phyloP scores from a whole-genome alignment of 768 basidiomycete genomes.

The Neoboletus magnificus region DNA sequence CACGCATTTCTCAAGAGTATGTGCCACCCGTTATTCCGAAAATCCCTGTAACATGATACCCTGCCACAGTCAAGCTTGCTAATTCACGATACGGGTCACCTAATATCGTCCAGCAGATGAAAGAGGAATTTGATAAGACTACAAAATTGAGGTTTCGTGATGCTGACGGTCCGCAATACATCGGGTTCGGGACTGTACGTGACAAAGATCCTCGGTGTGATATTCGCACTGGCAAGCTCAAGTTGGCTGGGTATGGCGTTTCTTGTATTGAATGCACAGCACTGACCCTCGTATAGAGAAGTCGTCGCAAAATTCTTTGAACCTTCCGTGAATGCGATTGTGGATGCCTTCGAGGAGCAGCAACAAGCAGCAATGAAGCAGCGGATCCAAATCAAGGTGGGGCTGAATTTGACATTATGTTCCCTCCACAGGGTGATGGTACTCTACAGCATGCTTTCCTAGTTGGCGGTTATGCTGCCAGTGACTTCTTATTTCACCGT shows the following conservation, averaged over 20 bases:
- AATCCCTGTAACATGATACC: background rate
- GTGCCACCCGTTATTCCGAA: background rate
- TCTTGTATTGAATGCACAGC: background rate
- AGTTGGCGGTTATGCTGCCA: conserved; percentile 51
- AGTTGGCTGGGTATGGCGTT: conserved; percentile 34
- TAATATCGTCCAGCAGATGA: conserved; percentile 33
- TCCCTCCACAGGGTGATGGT: background rate
- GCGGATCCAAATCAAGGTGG: conserved; percentile 27
- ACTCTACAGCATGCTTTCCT: conserved; percentile 37
- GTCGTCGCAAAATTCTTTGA: conserved; percentile 41
- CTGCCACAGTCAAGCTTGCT: conserved; percentile 24
- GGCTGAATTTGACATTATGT: too few species aligned
- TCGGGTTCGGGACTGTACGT: conserved; percentile 36
- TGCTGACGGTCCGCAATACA: conserved; percentile 32
- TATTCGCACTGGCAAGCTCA: conserved; percentile 38
- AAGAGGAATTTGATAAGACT: conserved; percentile 32
- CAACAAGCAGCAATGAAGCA: conserved; percentile 11
- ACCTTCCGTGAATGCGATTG: conserved; percentile 37
- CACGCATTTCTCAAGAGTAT: conserved; percentile 27
- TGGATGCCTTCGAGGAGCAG: conserved; percentile 33
- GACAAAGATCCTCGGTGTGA: conserved; percentile 33
- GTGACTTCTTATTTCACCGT: conserved; percentile 41
- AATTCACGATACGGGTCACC: conserved; percentile 27
- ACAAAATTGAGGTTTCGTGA: conserved; percentile 41
- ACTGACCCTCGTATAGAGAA: conserved; percentile 17